Evolutionary conservation across 1,139 yeast genomes (phyloP), one percentile per base, ranked within the genome.

Genomic region (Blastobotrys proliferans): DNA sequence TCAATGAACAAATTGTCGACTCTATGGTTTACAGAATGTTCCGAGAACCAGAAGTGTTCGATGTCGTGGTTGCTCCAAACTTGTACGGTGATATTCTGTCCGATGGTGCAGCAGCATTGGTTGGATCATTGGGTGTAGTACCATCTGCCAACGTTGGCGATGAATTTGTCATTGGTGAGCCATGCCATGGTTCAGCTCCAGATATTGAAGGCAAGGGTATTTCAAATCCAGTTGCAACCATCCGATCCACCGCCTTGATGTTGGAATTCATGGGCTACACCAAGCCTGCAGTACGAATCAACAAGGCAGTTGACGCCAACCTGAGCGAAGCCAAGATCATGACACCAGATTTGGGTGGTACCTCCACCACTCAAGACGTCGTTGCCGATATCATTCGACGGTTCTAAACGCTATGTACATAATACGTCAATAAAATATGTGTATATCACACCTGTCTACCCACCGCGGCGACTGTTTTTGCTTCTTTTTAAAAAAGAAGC

Each of bases 121-220:
- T 92, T 36, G 98, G 98, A 41, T 92, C 98, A 25, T 77, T 92
- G 52, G 98, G 98, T 62, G 95, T 92, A 47, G 97, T 94, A 49
- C 98, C 98, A 57, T 83, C 95, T 46, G 97, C 97, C 52, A 92
- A 92, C 61, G 98, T 92, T 46, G 98, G 98, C 60, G 96, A 88
- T 62, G 70, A 74, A 64, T 92, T 92, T 62, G 97, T 94, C 52
- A 88, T 92, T 64, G 98, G 98, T 65, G 98, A 92, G 70, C 98
- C 98, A 61, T 90, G 97, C 66, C 98, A 92, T 69, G 98, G 98
- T 49, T 85, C 95, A 48, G 98, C 98, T 45, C 98, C 98, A 44
- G 98, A 92, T 66, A 92, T 92, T 54, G 96, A 88, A 64, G 98
- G 98, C 57, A 80, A 77, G 54, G 62, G 94, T 84, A 90, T 92